Base-by-base conservation (phyloP, 2,329 filamentous ascomycete species). In the Fusarium phyllophilum region DNA sequence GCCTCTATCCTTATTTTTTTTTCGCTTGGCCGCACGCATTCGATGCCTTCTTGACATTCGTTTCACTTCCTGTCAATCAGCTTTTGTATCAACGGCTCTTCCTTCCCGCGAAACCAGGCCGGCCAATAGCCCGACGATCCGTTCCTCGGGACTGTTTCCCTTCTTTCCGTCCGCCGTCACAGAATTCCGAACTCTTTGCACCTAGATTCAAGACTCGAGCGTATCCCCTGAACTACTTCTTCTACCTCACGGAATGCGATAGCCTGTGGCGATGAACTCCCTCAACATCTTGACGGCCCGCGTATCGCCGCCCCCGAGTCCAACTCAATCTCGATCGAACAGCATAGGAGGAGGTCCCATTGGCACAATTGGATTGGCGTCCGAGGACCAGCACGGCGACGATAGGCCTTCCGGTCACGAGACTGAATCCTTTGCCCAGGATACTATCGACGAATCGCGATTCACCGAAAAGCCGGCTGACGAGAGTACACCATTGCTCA, bases 221-320 rank as follows among this genome's bases (percentile, higher is more conserved):
- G 41, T 39, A 42, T 58, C 63, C 36, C 62, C 34, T 70, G 22
- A 31, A 52, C 55, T 41, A 42, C 52, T 49, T 62, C 67, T 26
- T 69, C 74, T n/a, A 73, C 77, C 80, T 85, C 84, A 89, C 91
- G 89, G 89, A 88, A 87, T 84, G 82, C 83, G 82, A 79, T 82
- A 82, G 78, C 78, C 80, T 78, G 83, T 84, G 87, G 93, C 89
- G 85, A 98, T 98, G 96, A 98, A 98, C 91, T 97, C 95, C 79
- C 88, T 97, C 87, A 97, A 96, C 86, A 94, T 97, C 83, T 90
- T 98, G 83, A 96, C 94, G 80, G 91, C 94, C 82, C 92, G 93
- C 85, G 93, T 95, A 82, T 91, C 90, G 78, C 89, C 90, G 75
- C 83, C 89, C 62, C 84, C 89, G 67, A 90, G 86, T 77, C 86